phyloP scores from a whole-genome alignment of 129 eudicot genomes.

The Daucus carota region DH1_v3.0 NC_030381.2:2107501-2108000 shows the following conservation, averaged over 20 bases:
- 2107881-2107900: conserved; percentile 7
- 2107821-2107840: conserved; percentile 6
- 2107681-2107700: background rate
- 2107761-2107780: conserved; percentile 7
- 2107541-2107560: conserved; percentile 10
- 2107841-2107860: conserved; percentile 13
- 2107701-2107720: conserved; percentile 5
- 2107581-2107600: conserved; percentile 7
- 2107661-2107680: conserved; percentile 16
- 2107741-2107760: conserved; percentile 6
- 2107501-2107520: background rate
- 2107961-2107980: background rate
- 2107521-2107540: background rate
- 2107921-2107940: background rate
- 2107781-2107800: conserved; percentile 14
- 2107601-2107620: conserved; percentile 5
- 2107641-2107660: background rate
- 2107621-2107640: conserved; percentile 2
- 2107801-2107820: conserved; percentile 12
- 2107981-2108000: background rate
- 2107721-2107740: background rate
- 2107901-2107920: conserved; percentile 2
- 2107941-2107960: background rate
- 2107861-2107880: background rate
- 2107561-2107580: conserved; percentile 25